These are phyloP conservation scores for Hymenoscyphus albidus DNA, from an alignment of 2,329 filamentous ascomycete genomes.

Conservation along the genomic window DNA sequence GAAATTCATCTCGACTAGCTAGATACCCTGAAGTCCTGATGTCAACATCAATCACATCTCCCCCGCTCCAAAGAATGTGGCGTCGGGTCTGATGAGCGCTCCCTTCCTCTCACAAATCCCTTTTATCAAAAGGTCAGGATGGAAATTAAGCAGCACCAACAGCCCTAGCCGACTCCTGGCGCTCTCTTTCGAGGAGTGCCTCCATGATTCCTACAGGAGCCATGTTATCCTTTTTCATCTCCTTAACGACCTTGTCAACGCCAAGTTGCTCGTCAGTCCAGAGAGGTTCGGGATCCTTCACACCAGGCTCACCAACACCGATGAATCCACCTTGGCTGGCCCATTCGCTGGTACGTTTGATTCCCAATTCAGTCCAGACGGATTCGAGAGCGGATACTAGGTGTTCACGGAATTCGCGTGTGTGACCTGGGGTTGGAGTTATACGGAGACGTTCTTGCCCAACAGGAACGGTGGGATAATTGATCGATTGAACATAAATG, in stretches of 20 bases:
- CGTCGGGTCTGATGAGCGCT: conserved; percentile 36
- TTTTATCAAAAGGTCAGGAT: neutral
- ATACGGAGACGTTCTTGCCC: conserved; percentile 97
- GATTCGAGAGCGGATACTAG: conserved; percentile 78
- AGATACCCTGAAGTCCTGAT: neutral
- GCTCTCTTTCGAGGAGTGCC: conserved; percentile 55
- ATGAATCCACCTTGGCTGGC: conserved; percentile 87
- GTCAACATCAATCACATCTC: neutral
- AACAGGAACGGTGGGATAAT: conserved; percentile 95
- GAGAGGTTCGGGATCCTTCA: conserved; percentile 62
- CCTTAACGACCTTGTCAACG: conserved; percentile 61
- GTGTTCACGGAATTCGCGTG: conserved; percentile 77
- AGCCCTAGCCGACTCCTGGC: conserved; percentile 34
- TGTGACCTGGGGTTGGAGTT: conserved; percentile 92
- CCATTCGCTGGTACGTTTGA: conserved; percentile 94
- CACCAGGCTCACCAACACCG: conserved; percentile 74
- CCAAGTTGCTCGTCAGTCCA: conserved; percentile 91
- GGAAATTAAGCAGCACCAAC: conserved; percentile 35
- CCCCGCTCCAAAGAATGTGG: conserved; percentile 34
- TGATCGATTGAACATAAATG: conserved; percentile 98
- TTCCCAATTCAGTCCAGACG: conserved; percentile 83
- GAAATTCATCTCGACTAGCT: neutral
- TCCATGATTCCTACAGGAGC: conserved; percentile 49
- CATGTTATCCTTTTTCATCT: conserved; percentile 48
- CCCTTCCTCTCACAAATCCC: conserved; percentile 9